phyloP scores from a whole-genome alignment of 345 rosid genomes.

The Corchorus capsularis region DNA sequence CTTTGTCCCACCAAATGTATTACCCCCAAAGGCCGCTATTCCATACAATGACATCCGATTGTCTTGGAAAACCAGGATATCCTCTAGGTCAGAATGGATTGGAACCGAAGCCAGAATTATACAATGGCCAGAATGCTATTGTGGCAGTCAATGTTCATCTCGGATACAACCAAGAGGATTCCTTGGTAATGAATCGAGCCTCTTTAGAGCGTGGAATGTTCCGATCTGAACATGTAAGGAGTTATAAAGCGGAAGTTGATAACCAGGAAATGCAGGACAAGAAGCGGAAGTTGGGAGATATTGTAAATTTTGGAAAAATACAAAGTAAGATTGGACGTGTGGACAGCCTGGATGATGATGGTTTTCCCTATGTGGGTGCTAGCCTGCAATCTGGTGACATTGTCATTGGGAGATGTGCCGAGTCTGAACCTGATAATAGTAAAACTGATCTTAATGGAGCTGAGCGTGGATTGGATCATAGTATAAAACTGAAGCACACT shows the following conservation, averaged over 20 bases:
- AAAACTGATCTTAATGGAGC: neutral
- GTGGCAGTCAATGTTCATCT: slow-evolving; percentile 93
- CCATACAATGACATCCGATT: slow-evolving; percentile 69
- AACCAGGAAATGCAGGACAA: slow-evolving; percentile 65
- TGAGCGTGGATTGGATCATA: slow-evolving; percentile 54
- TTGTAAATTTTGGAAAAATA: slow-evolving; percentile 63
- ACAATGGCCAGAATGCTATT: slow-evolving; percentile 90
- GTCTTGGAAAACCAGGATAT: slow-evolving; percentile 56
- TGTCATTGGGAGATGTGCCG: slow-evolving; percentile 80
- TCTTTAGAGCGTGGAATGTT: slow-evolving; percentile 94
- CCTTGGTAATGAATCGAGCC: slow-evolving; percentile 90
- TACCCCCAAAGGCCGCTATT: slow-evolving; percentile 93
- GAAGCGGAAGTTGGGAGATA: slow-evolving; percentile 58
- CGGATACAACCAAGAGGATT: slow-evolving; percentile 95
- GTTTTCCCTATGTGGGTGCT: slow-evolving; percentile 84
- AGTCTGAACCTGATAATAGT: slow-evolving; percentile 80
- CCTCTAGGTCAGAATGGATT: slow-evolving; percentile 37
- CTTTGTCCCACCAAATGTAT: slow-evolving; percentile 69
- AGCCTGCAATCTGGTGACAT: slow-evolving; percentile 83
- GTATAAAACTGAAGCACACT: slow-evolving; percentile 85
- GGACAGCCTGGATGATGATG: slow-evolving; percentile 90
- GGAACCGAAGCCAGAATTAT: slow-evolving; percentile 57
- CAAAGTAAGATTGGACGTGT: slow-evolving; percentile 75
- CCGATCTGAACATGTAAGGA: slow-evolving; percentile 80
- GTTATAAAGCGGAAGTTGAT: slow-evolving; percentile 91